phyloP scores from a whole-genome alignment of 2,329 filamentous ascomycete species.

The Dothistroma septosporum region DNA sequence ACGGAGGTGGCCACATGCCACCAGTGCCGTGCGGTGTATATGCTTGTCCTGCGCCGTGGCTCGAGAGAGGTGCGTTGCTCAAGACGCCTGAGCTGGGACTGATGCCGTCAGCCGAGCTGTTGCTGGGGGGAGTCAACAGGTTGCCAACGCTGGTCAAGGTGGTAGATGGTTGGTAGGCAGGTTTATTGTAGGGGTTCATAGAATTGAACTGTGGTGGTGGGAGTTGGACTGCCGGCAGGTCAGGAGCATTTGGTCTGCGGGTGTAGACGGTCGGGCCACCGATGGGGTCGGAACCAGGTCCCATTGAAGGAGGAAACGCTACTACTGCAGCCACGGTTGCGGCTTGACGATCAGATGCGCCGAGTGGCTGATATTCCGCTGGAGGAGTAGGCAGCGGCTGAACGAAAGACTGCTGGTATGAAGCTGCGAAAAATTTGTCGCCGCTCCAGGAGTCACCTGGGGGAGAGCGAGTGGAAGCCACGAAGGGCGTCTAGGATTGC shows the following conservation, averaged over 20 bases:
- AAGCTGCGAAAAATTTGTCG: constrained; percentile 24
- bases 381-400: constrained; percentile 31
- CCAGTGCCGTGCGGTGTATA: constrained; percentile 54
- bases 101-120: constrained; percentile 57
- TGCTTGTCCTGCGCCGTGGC: constrained; percentile 50
- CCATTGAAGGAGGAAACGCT: constrained; percentile 58
- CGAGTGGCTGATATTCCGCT: constrained; percentile 30
- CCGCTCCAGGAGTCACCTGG: constrained; percentile 29
- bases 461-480: constrained; percentile 32
- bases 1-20: constrained; percentile 56
- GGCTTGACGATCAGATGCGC: constrained; percentile 36
- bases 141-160: constrained; percentile 54
- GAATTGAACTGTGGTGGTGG: constrained; percentile 57
- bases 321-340: constrained; percentile 61
- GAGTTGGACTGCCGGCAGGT: constrained; percentile 66
- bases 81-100: constrained; percentile 58
- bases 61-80: constrained; percentile 57
- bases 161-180: constrained; percentile 38
- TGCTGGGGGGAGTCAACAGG: constrained; percentile 59
- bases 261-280: constrained; percentile 62
- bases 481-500: constrained; percentile 27
- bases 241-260: constrained; percentile 65
- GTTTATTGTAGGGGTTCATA: constrained; percentile 46
- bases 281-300: constrained; percentile 58
- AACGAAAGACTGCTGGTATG: constrained; percentile 23